Evolutionary conservation across 2,329 filamentous ascomycete genomes (phyloP), one percentile per base, ranked within the genome.

Genomic region (Trichoderma afroharzianum): DNA sequence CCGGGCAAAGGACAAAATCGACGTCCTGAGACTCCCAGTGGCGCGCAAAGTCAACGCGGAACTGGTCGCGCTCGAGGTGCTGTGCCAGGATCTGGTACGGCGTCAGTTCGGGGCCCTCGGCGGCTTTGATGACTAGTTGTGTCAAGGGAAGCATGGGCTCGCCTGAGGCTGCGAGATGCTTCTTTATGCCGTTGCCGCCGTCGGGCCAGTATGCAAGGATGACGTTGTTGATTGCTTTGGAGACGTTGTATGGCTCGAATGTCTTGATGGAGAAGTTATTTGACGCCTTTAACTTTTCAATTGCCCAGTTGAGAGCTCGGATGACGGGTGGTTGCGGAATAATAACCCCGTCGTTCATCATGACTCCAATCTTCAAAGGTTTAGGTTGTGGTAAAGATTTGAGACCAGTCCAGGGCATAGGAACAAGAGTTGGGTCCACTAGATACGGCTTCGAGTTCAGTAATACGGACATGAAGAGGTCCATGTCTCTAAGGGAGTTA

Each of bases 351-450:
- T 84, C 82, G 57, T 81, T 71, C 71, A 78, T 77, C 76, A 83
- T 81, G 71, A 86, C 79, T 1, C 85, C 85, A 1, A 86, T 80
- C 67, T 81, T 82, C 9, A 83, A 68, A 0, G 74, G 73, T 28
- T 59, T 0, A 6, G 55, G 18, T 18, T 62, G 55, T 3, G 39
- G 26, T 9, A 57, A 58, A 1, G 72, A 53, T 1, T 2, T 76
- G 2, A 79, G 69, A 1, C 80, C 81, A 0, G 73, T 78, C 81
- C 81, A 82, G 0, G 77, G 76, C 1, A 80, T 74, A 2, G 79
- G 79, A 0, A 81, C 66, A 0, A 82, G 71, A 0, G 75, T 73
- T 0, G 79, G 79, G n/a, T 82, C 80, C 12, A 72, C 68, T 1
- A 80, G 47, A 66, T 77, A 77, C 0, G 81, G 81, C 9, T 75